Evolutionary conservation across 192 early-diverging fungal genomes (phyloP).

Genomic region (Chytriomyces sp.): DNA sequence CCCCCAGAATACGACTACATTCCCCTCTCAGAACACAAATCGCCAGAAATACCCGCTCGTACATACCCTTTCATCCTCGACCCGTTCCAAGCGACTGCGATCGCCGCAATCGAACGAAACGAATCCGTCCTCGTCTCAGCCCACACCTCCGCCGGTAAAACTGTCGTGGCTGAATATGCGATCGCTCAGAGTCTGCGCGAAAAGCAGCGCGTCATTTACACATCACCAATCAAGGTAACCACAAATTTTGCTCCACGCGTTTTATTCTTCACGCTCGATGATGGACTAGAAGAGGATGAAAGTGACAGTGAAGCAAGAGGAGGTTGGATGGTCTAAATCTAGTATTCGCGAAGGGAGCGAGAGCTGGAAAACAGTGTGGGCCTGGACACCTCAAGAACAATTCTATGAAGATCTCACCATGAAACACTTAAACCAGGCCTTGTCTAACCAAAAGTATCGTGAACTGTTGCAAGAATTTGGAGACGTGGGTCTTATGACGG

Average conservation of each 20-base stretch:
- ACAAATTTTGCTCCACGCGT: no score
- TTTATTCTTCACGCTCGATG: no score
- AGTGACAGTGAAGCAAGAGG: no score
- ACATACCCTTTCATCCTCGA: constrained; percentile 90
- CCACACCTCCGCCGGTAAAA: constrained; percentile 97
- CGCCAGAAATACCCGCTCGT: constrained; percentile 77
- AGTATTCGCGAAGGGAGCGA: no score
- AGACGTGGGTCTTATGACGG: constrained; percentile 98
- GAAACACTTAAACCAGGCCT: constrained; percentile 58
- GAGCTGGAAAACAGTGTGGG: no score
- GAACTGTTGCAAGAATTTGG: constrained; percentile 95
- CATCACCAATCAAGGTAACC: constrained; percentile 93
- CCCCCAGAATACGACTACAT: constrained; percentile 85
- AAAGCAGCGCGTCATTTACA: constrained; percentile 96
- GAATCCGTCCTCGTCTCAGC: constrained; percentile 96
- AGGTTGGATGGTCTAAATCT: no score
- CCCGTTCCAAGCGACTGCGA: constrained; percentile 91
- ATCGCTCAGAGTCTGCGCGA: constrained; percentile 85
- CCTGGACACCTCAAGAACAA: no score
- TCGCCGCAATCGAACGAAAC: constrained; percentile 84
- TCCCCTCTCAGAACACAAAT: constrained; percentile 83
- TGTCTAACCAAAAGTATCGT: constrained; percentile 98
- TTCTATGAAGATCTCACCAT: no score
- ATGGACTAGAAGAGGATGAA: no score
- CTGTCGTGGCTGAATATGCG: constrained; percentile 98